These are phyloP conservation scores for Cytospora leucostoma DNA, from an alignment of 2,329 filamentous ascomycete genomes.

Conservation along the genomic window DNA sequence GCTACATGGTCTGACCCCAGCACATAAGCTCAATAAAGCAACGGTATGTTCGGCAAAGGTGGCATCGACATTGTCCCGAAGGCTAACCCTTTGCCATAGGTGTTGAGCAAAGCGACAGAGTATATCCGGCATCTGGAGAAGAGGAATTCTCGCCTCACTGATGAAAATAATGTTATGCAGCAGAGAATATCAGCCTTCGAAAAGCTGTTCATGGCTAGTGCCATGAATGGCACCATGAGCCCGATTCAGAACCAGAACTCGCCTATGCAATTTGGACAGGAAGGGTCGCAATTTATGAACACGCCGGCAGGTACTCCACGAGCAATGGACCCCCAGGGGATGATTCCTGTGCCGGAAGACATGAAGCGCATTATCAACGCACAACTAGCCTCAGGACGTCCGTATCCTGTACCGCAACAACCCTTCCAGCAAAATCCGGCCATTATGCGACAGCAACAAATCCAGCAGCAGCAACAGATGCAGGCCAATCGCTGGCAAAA, in stretches of 20 bases:
- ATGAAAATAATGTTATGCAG: constrained; percentile 81
- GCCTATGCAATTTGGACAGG: constrained; percentile 53
- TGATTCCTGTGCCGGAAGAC: constrained; percentile 67
- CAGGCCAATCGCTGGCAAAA: constrained; percentile 57
- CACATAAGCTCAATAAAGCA: constrained; percentile 97
- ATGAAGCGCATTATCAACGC: constrained; percentile 64
- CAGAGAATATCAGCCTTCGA: constrained; percentile 73
- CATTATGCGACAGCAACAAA: constrained; percentile 56
- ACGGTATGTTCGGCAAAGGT: constrained; percentile 56
- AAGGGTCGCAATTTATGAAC: constrained; percentile 44
- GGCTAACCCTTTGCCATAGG: constrained; percentile 40
- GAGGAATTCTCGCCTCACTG: constrained; percentile 76
- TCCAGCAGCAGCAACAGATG: constrained; percentile 53
- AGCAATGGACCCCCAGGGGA: constrained; percentile 51
- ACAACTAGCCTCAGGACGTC: constrained; percentile 56
- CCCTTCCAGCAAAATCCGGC: constrained; percentile 45
- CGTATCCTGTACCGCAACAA: constrained; percentile 49
- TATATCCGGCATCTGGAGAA: constrained; percentile 95
- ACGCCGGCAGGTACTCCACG: constrained; percentile 47
- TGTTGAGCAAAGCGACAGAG: constrained; percentile 92
- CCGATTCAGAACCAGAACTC: constrained; percentile 56
- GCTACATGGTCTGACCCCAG: constrained; percentile 77
- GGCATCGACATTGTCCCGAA: too few relatives aligned
- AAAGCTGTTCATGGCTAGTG: constrained; percentile 77
- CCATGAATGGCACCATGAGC: constrained; percentile 64